Conservation (phyloP, 352 stramenopile genomes). For the Pythium guiyangense region DNA sequence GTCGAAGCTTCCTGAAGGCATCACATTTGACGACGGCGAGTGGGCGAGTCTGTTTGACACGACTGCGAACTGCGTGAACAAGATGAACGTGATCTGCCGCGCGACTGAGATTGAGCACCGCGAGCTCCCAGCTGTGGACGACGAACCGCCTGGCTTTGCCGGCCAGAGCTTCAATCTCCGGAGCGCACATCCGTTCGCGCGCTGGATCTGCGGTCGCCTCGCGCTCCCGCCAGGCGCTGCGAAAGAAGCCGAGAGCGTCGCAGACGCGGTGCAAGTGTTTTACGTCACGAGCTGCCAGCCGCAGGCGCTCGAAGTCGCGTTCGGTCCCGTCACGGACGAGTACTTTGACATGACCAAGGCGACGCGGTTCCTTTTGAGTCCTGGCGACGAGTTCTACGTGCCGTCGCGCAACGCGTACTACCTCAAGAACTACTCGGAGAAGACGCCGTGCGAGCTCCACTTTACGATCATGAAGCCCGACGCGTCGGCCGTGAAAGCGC, state of each 20-base stretch:
- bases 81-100: slow-evolving; percentile 79
- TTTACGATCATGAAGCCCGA: slow-evolving; percentile 94
- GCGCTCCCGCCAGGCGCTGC: slow-evolving; percentile 90
- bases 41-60: slow-evolving; percentile 73
- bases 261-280: slow-evolving; percentile 93
- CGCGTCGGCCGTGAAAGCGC: too few relatives aligned
- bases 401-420: slow-evolving; percentile 95
- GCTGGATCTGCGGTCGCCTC: slow-evolving; percentile 91
- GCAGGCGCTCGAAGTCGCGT: slow-evolving; percentile 65
- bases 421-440: slow-evolving; percentile 94
- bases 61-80: slow-evolving; percentile 49
- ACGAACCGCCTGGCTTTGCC: slow-evolving; percentile 49
- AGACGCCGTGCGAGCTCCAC: slow-evolving; percentile 83
- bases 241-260: slow-evolving; percentile 94
- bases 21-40: slow-evolving; percentile 57
- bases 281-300: slow-evolving; percentile 90
- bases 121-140: slow-evolving; percentile 56
- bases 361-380: slow-evolving; percentile 90
- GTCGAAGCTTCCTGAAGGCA: slow-evolving; percentile 39
- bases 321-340: slow-evolving; percentile 62
- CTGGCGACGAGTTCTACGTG: slow-evolving; percentile 96
- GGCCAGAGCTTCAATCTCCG: slow-evolving; percentile 88
- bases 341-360: slow-evolving; percentile 90
- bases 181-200: slow-evolving; percentile 58
- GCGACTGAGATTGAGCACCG: slow-evolving; percentile 67